Conservation (phyloP, 495 filamentous ascomycete species). For the Parachaetomium inaequale region DNA sequence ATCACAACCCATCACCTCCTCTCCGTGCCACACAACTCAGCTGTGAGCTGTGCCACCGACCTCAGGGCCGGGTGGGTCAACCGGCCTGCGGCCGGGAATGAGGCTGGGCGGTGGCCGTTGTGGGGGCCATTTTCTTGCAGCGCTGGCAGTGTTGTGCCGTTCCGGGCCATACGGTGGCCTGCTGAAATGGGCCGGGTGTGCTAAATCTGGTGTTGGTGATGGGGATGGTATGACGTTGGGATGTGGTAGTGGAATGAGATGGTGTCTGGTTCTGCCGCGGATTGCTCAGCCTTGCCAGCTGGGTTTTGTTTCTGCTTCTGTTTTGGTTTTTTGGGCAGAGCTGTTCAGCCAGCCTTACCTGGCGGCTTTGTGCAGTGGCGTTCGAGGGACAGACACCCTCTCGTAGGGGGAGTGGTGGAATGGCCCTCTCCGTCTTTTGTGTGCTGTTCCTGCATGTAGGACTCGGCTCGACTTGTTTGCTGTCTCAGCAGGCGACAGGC, state of each 20-base stretch:
- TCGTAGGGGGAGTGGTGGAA: background rate
- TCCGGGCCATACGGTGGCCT: no score
- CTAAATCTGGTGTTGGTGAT: no score
- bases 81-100: no score
- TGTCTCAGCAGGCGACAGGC: background rate
- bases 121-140: no score
- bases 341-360: background rate
- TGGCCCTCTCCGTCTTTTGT: background rate
- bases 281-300: constrained; percentile 1
- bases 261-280: background rate
- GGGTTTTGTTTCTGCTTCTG: background rate
- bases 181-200: no score
- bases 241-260: background rate
- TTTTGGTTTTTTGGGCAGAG: background rate
- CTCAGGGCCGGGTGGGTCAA: no score
- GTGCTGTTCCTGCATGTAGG: background rate
- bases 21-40: no score
- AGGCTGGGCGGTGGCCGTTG: no score
- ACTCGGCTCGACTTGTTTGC: background rate
- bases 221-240: background rate
- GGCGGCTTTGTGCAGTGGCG: background rate
- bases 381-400: background rate
- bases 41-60: no score
- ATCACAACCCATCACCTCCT: no score
- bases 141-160: no score